Evolutionary conservation across 208 protist genomes (phyloP), one percentile per base, ranked within the genome.

Genomic region (Willaertia magna): DNA sequence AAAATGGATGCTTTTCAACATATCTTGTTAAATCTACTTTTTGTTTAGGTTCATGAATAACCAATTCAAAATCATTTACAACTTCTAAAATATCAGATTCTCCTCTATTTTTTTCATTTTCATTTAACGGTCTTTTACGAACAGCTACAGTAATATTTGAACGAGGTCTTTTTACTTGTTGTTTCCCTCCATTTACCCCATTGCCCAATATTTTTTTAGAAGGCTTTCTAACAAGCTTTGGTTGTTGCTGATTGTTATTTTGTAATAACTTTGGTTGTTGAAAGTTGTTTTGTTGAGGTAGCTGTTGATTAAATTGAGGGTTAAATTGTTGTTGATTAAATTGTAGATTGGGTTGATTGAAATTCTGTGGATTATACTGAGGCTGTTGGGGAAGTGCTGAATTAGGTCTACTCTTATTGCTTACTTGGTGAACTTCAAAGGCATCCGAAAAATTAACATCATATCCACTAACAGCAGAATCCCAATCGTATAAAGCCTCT

Each of bases 1-100:
- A 91, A 87, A 99, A 98, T 78, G 92, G 93, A 90, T 99, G 97
- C 44, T 94, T 89, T 84, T 98, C 96, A 39, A 95, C 97, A 90
- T 98, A 98, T 79, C 95, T 97, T 0, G 93, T 95, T 49, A 98
- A 87, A 89, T 99, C 97, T 81, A 98, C 95, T 89, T 97, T 96
- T 42, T 96, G 91, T 86, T 96, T 96, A 11, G 94, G 95, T 88
- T 96, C 95, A 86, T 95, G 93, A 26, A 97, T 93, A 43, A 95
- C 90, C 59, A 94, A 88, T 59, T 91, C 76, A 42, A 88, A 90
- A 43, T 93, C 91, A 7, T 92, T 91, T 20, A 90, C 89, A 30
- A 93, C 94, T 86, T 93, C 88, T 11, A 96, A 91, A 86, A 97
- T 93, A 87, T 96, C 94, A 79, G 90, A 92, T 76, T 93, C 85